These are phyloP conservation scores for Boehmeria nivea DNA, from an alignment of 306 rosid genomes.

Conservation along the genomic window DNA sequence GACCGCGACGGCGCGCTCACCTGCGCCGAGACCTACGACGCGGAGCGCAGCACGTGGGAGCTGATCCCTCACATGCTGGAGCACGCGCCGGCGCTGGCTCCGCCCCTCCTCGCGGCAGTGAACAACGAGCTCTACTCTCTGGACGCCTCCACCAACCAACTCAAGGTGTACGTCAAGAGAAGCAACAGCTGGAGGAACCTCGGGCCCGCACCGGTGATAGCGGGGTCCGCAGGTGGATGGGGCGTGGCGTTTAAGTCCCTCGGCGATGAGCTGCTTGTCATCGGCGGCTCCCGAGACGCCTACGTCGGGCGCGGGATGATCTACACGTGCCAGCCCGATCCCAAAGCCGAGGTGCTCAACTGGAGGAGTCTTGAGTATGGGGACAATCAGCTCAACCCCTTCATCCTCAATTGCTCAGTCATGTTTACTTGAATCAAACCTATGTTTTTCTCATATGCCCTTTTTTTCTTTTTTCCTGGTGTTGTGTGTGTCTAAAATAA, in stretches of 20 bases:
- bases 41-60: slow-evolving; percentile 45
- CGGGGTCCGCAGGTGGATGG: slow-evolving; percentile 62
- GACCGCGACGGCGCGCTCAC: slow-evolving; percentile 35
- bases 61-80: slow-evolving; percentile 52
- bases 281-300: slow-evolving; percentile 43
- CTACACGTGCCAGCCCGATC: slow-evolving; percentile 60
- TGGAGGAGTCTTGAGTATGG: slow-evolving; percentile 59
- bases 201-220: slow-evolving; percentile 65
- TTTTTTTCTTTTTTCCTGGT: neutral
- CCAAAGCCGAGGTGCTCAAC: slow-evolving; percentile 34
- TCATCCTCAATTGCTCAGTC: slow-evolving; percentile 71
- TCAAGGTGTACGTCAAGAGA: slow-evolving; percentile 50
- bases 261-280: slow-evolving; percentile 64
- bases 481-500: neutral
- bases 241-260: slow-evolving; percentile 82
- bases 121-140: slow-evolving; percentile 58
- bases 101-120: slow-evolving; percentile 76
- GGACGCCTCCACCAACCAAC: slow-evolving; percentile 51
- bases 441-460: neutral
- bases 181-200: slow-evolving; percentile 55
- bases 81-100: slow-evolving; percentile 36
- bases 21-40: slow-evolving; percentile 64
- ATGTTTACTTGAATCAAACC: slow-evolving; percentile 54
- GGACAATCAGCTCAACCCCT: slow-evolving; percentile 39
- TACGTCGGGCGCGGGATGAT: slow-evolving; percentile 27